Conservation (phyloP, 306 rosid species). For the Sesbania bispinosa region DNA sequence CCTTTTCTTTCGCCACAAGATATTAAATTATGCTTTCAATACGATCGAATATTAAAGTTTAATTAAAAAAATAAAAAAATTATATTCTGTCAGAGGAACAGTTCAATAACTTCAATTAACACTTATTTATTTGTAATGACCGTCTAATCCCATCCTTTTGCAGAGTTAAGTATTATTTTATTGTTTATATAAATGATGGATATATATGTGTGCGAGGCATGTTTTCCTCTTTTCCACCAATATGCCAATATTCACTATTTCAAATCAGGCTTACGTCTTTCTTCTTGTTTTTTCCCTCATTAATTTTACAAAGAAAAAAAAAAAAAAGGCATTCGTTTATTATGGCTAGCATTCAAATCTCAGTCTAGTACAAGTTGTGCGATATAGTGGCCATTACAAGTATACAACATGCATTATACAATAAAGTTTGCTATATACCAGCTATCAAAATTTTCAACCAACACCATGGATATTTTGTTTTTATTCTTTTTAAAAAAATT, state of each 20-base stretch:
- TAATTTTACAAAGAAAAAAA: too few relatives aligned
- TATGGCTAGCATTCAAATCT: background rate
- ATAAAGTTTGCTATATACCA: background rate
- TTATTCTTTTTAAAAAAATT: too few relatives aligned
- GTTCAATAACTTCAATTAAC: conserved; percentile 9
- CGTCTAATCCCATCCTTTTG: background rate
- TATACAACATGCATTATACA: background rate
- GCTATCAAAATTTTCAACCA: too few relatives aligned
- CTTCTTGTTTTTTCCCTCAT: too few relatives aligned
- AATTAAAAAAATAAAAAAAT: background rate
- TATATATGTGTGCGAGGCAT: conserved; percentile 16
- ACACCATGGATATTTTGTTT: too few relatives aligned
- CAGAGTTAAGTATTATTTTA: background rate
- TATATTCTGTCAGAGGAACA: conserved; percentile 26
- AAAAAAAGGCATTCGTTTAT: too few relatives aligned
- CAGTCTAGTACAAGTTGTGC: background rate
- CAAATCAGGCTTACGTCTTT: conserved; percentile 8
- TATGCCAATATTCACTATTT: background rate
- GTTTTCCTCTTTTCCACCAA: conserved; percentile 21
- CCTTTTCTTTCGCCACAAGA: conserved; percentile 66
- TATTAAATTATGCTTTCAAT: conserved; percentile 36
- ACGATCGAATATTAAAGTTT: background rate
- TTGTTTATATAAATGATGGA: conserved; percentile 5
- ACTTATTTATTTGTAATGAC: background rate
- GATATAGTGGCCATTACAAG: background rate